Evolutionary conservation across 1,139 yeast species (phyloP).

Genomic region (Torulaspora pretoriensis): DNA sequence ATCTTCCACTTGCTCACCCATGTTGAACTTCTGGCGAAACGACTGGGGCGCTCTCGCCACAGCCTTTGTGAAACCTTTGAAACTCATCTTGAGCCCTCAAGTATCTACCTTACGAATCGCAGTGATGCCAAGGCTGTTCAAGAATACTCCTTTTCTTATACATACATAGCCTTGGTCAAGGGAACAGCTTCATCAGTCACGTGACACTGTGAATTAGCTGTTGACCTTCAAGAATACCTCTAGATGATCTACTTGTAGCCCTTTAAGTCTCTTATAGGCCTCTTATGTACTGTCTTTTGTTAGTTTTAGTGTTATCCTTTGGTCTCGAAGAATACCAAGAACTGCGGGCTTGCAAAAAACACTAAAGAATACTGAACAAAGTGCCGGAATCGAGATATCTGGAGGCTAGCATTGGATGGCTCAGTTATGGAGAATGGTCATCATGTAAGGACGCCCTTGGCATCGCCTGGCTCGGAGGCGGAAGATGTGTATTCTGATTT

Average conservation of each 20-base stretch:
- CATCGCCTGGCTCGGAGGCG: slow-evolving; percentile 11
- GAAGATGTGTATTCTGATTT: slow-evolving; percentile 32
- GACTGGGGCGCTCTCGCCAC: slow-evolving; percentile 80
- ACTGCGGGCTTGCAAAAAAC: not conserved
- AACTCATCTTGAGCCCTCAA: slow-evolving; percentile 56
- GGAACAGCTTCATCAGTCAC: not conserved
- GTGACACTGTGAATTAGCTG: not conserved
- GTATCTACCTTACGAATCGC: not conserved
- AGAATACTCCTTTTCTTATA: slow-evolving; percentile 1
- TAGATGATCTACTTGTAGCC: not conserved
- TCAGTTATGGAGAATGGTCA: slow-evolving; percentile 6
- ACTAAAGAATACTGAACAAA: not conserved
- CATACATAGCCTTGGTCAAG: not conserved
- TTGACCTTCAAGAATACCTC: not conserved
- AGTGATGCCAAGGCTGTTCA: not conserved
- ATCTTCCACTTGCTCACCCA: slow-evolving; percentile 82
- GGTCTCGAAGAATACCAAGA: not conserved
- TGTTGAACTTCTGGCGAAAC: slow-evolving; percentile 71
- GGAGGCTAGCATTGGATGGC: not conserved
- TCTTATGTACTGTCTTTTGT: not conserved
- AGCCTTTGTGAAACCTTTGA: slow-evolving; percentile 89
- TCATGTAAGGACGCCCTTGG: slow-evolving; percentile 1
- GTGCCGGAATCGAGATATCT: not conserved
- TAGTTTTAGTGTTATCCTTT: not conserved
- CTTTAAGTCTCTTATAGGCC: not conserved